Percentiles rank a stretch among this genome's conserved stretches.
Evolutionary conservation across 1,284 basidiomycete genomes (phyloP).

Genomic region (Neotropicomus parvogracilis): DNA sequence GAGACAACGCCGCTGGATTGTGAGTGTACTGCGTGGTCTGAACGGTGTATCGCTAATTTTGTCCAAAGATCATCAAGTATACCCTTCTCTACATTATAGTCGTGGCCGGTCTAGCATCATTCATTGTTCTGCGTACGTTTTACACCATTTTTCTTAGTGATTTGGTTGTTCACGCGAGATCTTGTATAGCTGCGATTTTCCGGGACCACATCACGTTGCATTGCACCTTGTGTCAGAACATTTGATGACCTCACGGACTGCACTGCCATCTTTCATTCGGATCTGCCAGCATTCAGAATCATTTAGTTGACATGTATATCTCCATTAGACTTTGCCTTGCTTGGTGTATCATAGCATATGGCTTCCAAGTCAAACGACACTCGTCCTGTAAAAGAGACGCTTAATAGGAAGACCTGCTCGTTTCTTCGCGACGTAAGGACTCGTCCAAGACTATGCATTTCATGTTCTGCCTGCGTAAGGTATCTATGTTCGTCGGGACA

Average conservation of each 20-base stretch:
- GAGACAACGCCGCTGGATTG: slow-evolving; percentile 87
- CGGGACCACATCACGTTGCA: slow-evolving; percentile 63
- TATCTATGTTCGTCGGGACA: background rate
- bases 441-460: background rate
- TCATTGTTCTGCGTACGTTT: slow-evolving; percentile 73
- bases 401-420: background rate
- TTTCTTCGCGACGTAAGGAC: background rate
- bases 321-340: slow-evolving; percentile 20
- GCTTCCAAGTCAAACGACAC: slow-evolving; percentile 10
- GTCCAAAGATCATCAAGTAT: slow-evolving; percentile 70
- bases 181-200: slow-evolving; percentile 59
- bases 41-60: slow-evolving; percentile 9
- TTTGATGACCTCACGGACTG: slow-evolving; percentile 47
- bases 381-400: background rate
- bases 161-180: slow-evolving; percentile 8
- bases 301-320: slow-evolving; percentile 30
- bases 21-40: slow-evolving; percentile 36
- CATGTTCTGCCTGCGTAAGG: background rate
- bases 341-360: slow-evolving; percentile 33
- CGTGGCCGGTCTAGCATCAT: slow-evolving; percentile 76
- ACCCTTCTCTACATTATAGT: slow-evolving; percentile 81
- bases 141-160: slow-evolving; percentile 20
- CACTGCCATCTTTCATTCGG: slow-evolving; percentile 11
- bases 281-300: slow-evolving; percentile 21
- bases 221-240: slow-evolving; percentile 73